A percentile compares a stretch with the other conserved stretches of the same genome.
These are phyloP conservation scores for Trypanosoma vivax DNA, from an alignment of 208 protist genomes.

Conservation along the genomic window DNA sequence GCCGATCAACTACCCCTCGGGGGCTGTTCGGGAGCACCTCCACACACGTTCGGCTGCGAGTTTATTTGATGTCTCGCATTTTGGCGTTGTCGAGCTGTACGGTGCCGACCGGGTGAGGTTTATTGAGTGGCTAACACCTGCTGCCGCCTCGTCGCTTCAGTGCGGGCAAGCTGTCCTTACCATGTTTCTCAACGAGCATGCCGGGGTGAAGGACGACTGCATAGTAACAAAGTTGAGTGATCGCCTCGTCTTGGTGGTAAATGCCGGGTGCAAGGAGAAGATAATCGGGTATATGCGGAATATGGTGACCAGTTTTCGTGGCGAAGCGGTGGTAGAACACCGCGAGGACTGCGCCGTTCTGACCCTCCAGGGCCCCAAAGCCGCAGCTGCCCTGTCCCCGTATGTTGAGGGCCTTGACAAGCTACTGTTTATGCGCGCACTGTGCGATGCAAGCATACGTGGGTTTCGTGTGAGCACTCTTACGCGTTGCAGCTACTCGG, in stretches of 20 bases:
- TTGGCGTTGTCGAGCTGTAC: constrained; percentile 91
- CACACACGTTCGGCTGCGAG: constrained; percentile 79
- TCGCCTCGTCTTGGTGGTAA: constrained; percentile 93
- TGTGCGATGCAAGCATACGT: constrained; percentile 32
- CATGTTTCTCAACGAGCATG: constrained; percentile 91
- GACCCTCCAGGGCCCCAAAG: constrained; percentile 91
- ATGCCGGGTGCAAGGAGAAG: constrained; percentile 94
- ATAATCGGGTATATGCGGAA: constrained; percentile 83
- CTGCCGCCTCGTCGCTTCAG: constrained; percentile 59
- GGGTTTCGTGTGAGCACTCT: constrained; percentile 44
- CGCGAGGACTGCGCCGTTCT: constrained; percentile 78
- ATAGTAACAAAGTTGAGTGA: constrained; percentile 90
- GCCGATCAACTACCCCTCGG: constrained; percentile 91
- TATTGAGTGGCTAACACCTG: constrained; percentile 87
- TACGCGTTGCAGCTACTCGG: constrained; percentile 96
- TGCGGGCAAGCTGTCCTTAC: constrained; percentile 57
- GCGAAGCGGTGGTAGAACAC: constrained; percentile 80
- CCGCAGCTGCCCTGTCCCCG: constrained; percentile 43
- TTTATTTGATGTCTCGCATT: constrained; percentile 97
- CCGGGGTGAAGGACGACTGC: constrained; percentile 94
- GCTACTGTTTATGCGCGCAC: constrained; percentile 84
- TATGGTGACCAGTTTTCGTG: constrained; percentile 40
- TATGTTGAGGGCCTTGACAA: constrained; percentile 31
- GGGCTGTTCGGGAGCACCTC: constrained; percentile 86
- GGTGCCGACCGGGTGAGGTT: constrained; percentile 90